Evolutionary conservation across 768 basidiomycete genomes (phyloP), one percentile per base, ranked within the genome.

Genomic region (Hydnum rufescens): DNA sequence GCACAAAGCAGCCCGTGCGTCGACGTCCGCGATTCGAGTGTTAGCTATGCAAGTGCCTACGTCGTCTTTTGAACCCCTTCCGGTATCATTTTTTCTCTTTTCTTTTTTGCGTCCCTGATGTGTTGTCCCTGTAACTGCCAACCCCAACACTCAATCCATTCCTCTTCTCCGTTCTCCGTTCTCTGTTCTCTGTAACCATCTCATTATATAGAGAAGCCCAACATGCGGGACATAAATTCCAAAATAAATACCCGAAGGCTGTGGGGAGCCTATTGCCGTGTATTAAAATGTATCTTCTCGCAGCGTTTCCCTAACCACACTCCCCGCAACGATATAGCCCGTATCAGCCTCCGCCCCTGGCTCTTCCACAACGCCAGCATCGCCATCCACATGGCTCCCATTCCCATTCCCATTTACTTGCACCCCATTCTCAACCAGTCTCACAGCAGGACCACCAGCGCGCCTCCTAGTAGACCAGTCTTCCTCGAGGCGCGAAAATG

Each of bases 1-100:
- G 89, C 86, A 62, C 93, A 97, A 66, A 97, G 90, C 62, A 83
- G 78, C 60, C 69, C 73, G 53, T 89, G 85, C 61, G 57, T 68
- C 57, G 75, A 66, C 18, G 61, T 82, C 51, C 66, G 70, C 46
- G 86, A 90, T 64, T 86, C 82, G 31, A 96, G 93, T 61, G 95
- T 99, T 22, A 93, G 89, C 65, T 99, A 99, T 62, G 92, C 90
- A 4, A 93, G 90, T 62, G 95, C 80, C 29, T 89, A 78, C 66
- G 67, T 87, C 42, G 71, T 68, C 32, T 74, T 86, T 63, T 82
- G 69, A 57, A 16, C n/a, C n/a, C n/a, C n/a, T n/a, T n/a, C n/a
- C n/a, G n/a, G n/a, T n/a, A n/a, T n/a, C n/a, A n/a, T n/a, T n/a
- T n/a, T n/a, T n/a, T n/a, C n/a, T n/a, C n/a, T n/a, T n/a, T n/a